Evolutionary conservation across 1,139 yeast genomes (phyloP).

Genomic region (Blastobotrys apis): DNA sequence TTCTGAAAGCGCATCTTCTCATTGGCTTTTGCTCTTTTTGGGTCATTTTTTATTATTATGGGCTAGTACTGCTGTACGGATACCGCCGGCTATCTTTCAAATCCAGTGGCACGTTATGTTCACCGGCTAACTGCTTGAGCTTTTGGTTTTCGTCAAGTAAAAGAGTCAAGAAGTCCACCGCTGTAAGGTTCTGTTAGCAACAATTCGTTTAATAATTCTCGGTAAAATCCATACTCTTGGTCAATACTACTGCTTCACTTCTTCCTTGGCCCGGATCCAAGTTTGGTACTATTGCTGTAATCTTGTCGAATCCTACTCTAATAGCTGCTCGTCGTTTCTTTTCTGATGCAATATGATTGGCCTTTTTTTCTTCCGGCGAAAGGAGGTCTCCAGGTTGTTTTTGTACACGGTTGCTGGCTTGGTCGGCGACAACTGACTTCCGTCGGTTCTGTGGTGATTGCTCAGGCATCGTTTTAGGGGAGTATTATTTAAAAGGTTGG

Average conservation of each 20-base stretch:
- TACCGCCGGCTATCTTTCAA: constrained; percentile 9
- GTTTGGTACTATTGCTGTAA: constrained; percentile 43
- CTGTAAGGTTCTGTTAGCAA: constrained; percentile 13
- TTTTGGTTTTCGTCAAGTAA: constrained; percentile 32
- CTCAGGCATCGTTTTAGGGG: too few relatives aligned
- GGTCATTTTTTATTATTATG: too few relatives aligned
- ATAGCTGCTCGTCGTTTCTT: constrained; percentile 47
- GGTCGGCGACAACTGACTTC: not conserved
- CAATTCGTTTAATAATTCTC: not conserved
- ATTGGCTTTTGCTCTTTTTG: too few relatives aligned
- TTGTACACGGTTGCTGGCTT: constrained; percentile 1
- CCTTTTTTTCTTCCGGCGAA: constrained; percentile 33
- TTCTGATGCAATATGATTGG: constrained; percentile 48
- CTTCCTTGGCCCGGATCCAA: constrained; percentile 38
- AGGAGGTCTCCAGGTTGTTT: constrained; percentile 26
- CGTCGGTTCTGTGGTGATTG: not conserved
- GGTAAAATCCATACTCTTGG: constrained; percentile 28
- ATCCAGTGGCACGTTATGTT: constrained; percentile 14
- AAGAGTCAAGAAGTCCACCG: constrained; percentile 33
- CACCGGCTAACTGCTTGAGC: constrained; percentile 29
- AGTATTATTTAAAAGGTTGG: too few relatives aligned
- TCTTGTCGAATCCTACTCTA: constrained; percentile 42
- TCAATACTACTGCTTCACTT: constrained; percentile 41
- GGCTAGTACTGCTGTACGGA: too few relatives aligned
- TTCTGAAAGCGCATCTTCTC: too few relatives aligned